Percentiles rank a stretch among this genome's conserved stretches.
Conservation (phyloP, 441 rosid species). For the Brassica balearica region DNA sequence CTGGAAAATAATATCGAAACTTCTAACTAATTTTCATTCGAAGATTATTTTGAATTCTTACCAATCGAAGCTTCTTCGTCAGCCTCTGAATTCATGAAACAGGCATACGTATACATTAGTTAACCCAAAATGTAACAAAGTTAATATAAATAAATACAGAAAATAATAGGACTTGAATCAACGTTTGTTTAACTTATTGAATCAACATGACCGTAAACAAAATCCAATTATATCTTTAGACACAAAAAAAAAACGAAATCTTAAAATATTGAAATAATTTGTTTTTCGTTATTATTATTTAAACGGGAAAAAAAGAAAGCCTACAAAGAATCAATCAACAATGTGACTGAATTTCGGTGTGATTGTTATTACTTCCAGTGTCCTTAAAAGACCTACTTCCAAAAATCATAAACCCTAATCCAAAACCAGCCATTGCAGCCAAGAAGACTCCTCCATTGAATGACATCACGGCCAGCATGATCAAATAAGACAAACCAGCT, state of each 20-base stretch:
- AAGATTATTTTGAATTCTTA: slow-evolving; percentile 13
- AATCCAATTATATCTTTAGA: not conserved
- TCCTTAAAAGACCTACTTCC: slow-evolving; percentile 42
- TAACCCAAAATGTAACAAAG: not conserved
- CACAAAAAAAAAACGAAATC: not conserved
- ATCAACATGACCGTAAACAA: not conserved
- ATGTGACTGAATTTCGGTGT: slow-evolving; percentile 43
- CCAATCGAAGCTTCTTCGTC: slow-evolving; percentile 1
- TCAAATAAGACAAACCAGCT: slow-evolving; percentile 37
- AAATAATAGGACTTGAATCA: not conserved
- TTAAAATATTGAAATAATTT: not conserved
- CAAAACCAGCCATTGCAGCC: slow-evolving; percentile 46
- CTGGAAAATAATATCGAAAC: not conserved
- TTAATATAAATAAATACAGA: not conserved
- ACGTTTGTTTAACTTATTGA: not conserved
- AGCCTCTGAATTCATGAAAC: slow-evolving; percentile 5
- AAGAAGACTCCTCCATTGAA: slow-evolving; percentile 46
- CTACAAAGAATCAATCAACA: slow-evolving; percentile 21
- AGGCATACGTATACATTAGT: not conserved
- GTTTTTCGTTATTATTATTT: not conserved
- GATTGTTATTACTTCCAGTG: slow-evolving; percentile 27
- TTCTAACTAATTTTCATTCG: not conserved
- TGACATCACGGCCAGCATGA: slow-evolving; percentile 46
- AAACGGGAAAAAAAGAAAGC: not conserved
- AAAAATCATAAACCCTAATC: slow-evolving; percentile 43